These are phyloP conservation scores for Penicillium fuscoglaucum DNA, from an alignment of 2,329 filamentous ascomycete species.

Conservation along the genomic window DNA sequence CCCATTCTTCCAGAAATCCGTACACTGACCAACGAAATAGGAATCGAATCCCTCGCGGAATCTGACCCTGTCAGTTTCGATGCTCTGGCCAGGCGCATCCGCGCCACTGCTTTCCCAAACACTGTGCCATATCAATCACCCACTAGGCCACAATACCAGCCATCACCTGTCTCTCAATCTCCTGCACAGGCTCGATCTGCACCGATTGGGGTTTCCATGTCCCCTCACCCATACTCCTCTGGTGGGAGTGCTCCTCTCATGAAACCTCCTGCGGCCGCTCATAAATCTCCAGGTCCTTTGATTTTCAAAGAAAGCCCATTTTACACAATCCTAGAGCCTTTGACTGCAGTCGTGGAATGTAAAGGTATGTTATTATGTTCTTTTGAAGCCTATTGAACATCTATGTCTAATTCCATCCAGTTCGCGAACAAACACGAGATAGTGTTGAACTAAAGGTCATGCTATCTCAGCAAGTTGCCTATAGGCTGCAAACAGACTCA, in stretches of 20 bases:
- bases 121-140: slow-evolving; percentile 28
- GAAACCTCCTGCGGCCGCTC: slow-evolving; percentile 12
- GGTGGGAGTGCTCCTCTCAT: slow-evolving; percentile 25
- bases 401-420: slow-evolving; percentile 40
- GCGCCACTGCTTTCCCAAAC: slow-evolving; percentile 32
- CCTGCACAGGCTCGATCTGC: slow-evolving; percentile 31
- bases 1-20: not conserved
- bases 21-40: slow-evolving; percentile 20
- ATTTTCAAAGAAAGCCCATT: slow-evolving; percentile 80
- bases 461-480: slow-evolving; percentile 55
- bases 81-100: slow-evolving; percentile 35
- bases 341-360: slow-evolving; percentile 67
- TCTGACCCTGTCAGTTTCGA: slow-evolving; percentile 28
- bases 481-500: slow-evolving; percentile 61
- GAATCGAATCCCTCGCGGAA: slow-evolving; percentile 6
- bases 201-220: slow-evolving; percentile 32
- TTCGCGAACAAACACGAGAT: slow-evolving; percentile 60
- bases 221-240: slow-evolving; percentile 30
- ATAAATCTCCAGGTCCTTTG: slow-evolving; percentile 46
- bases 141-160: slow-evolving; percentile 28
- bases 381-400: not conserved
- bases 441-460: slow-evolving; percentile 60
- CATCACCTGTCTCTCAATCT: slow-evolving; percentile 26
- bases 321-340: slow-evolving; percentile 66
- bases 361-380: slow-evolving; percentile 60